Percentiles rank a stretch among this genome's conserved stretches.
Evolutionary conservation across 805 yeast genomes (phyloP).

Genomic region (Kodamaea lidongshanica): DNA sequence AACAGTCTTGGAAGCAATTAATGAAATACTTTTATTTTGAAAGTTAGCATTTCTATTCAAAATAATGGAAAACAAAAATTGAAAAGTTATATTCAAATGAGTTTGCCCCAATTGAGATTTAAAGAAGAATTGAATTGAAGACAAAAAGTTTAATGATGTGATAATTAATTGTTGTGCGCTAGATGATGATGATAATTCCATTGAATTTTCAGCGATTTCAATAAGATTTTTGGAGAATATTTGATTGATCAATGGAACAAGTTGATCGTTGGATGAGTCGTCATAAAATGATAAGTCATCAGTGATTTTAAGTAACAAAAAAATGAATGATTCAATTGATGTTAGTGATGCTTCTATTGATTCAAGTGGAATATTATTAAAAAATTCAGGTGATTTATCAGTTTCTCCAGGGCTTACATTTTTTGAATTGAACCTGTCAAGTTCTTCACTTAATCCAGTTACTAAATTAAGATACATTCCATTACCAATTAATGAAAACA

Average conservation of each 20-base stretch:
- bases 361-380: too few relatives aligned
- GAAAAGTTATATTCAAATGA: conserved; percentile 47
- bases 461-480: too few relatives aligned
- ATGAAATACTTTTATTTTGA: conserved; percentile 24
- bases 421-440: too few relatives aligned
- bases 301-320: conserved; percentile 49
- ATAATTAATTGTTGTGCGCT: conserved; percentile 9
- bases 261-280: conserved; percentile 21
- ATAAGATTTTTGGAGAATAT: conserved; percentile 22
- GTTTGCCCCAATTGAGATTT: conserved; percentile 37
- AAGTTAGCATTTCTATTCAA: conserved; percentile 14
- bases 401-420: too few relatives aligned
- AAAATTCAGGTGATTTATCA: too few relatives aligned
- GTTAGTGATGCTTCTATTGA: conserved; percentile 60
- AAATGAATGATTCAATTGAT: too few relatives aligned
- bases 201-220: conserved; percentile 4
- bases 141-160: conserved; percentile 52
- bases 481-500: conserved; percentile 63
- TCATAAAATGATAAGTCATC: conserved; percentile 44
- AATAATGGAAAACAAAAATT: conserved; percentile 44
- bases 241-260: conserved; percentile 21
- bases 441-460: too few relatives aligned
- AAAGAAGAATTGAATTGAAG: conserved; percentile 57
- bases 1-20: conserved; percentile 46
- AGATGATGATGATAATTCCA: neutral